Evolutionary conservation across 2,329 filamentous ascomycete genomes (phyloP), one percentile per base, ranked within the genome.

Genomic region (Knufia fluminis): DNA sequence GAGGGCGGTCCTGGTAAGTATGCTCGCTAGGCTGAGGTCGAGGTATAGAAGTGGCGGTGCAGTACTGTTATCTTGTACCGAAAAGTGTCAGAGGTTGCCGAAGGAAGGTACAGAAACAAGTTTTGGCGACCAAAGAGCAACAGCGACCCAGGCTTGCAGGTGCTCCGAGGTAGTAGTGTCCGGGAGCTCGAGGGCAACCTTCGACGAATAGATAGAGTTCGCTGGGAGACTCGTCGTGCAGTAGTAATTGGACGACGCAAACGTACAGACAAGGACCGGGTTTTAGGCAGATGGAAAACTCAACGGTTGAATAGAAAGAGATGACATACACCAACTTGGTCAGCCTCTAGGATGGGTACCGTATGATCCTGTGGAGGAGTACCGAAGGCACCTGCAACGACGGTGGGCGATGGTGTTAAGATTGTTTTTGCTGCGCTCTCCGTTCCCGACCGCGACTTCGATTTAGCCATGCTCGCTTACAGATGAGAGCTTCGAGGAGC

Each of bases 1-100:
- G 35, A 38, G 42, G 48, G 19, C 31, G 22, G 44, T 46, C 33
- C 33, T 38, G 31, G 44, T 35, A 22, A 44, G 28, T 23, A 23
- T 43, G 47, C 26, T 36, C 14, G 28, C 20, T 22, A 19, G 10
- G 32, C 26, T n/a, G 12, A 46, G 39, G 10, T 31, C 14, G 23
- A 10, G 44, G 50, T 52, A 55, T 52, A 59, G 52, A 57, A 49
- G 56, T 58, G 57, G 57, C 55, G 57, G 57, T 59, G 57, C 57
- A 58, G 46, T 33, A 32, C 23, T 35, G 22, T 24, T 24, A 40
- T 28, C 28, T 24, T 17, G 36, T 32, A 35, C 39, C 47, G 39
- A 28, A 42, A 43, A 41, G 36, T 35, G 42, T 42, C 38, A 42
- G 26, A 39, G 22, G 9, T n/a, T 42, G 24, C 40, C 42, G 31